phyloP scores from a whole-genome alignment of 73 alveolate genomes.

The Tetrahymena elliotti region DNA sequence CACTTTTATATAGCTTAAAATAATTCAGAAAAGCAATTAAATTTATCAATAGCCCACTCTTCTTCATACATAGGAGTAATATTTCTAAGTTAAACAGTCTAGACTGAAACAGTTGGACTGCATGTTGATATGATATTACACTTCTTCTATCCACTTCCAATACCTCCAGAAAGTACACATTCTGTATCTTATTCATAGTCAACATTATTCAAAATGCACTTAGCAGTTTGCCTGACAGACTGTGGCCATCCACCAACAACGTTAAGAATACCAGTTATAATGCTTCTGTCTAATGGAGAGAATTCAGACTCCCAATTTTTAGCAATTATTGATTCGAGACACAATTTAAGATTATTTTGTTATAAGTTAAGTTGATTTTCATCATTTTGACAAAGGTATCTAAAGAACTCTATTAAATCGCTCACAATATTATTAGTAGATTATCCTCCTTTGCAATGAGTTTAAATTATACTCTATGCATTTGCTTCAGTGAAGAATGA shows the following conservation, averaged over 20 bases:
- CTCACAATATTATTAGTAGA: not conserved
- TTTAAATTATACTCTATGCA: not conserved
- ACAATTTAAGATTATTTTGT: not conserved
- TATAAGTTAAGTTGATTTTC: not conserved
- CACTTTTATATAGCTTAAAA: not conserved
- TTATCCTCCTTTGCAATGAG: not conserved
- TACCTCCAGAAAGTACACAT: constrained; percentile 15
- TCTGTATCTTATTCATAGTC: not conserved
- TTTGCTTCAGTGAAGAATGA: constrained; percentile 20
- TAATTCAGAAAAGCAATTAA: not conserved
- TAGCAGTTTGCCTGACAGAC: constrained; percentile 1
- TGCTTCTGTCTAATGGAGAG: not conserved
- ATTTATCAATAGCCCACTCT: not conserved
- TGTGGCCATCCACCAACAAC: constrained; percentile 14
- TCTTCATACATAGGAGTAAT: constrained; percentile 1
- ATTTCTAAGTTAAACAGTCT: constrained; percentile 5
- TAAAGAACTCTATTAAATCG: not conserved
- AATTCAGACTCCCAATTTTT: not conserved
- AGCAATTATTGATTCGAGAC: not conserved
- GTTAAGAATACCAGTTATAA: not conserved
- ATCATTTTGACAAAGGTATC: not conserved
- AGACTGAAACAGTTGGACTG: not conserved
- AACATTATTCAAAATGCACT: not conserved
- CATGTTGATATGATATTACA: not conserved
- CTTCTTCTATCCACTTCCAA: constrained; percentile 16